phyloP scores from a whole-genome alignment of 352 stramenopile species.

The Pythium sp. region DNA sequence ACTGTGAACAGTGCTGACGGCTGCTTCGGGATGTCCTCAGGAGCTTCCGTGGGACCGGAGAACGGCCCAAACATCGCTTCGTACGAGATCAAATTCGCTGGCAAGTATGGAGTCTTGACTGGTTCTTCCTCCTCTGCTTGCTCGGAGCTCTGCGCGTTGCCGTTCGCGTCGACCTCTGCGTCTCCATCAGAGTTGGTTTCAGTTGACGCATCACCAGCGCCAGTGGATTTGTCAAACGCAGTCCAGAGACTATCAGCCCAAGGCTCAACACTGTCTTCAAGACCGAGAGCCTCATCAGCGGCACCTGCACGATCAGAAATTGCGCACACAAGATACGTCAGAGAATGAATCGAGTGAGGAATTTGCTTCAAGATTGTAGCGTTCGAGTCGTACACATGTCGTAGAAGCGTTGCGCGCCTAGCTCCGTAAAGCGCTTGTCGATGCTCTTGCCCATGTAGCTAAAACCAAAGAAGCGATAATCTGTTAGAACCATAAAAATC shows the following conservation, averaged over 20 bases:
- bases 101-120: conserved; percentile 25
- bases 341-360: not conserved
- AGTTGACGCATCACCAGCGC: conserved; percentile 18
- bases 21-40: conserved; percentile 53
- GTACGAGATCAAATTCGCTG: conserved; percentile 48
- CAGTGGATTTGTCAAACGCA: conserved; percentile 41
- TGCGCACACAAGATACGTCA: not conserved
- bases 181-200: conserved; percentile 24
- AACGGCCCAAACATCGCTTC: conserved; percentile 58
- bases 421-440: conserved; percentile 85
- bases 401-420: conserved; percentile 84
- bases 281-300: conserved; percentile 92
- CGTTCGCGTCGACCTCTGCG: not conserved
- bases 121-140: not conserved
- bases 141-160: not conserved
- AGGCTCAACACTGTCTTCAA: conserved; percentile 94
- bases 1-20: conserved; percentile 50
- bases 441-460: conserved; percentile 88
- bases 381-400: conserved; percentile 33
- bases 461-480: not conserved
- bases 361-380: not conserved
- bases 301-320: conserved; percentile 35
- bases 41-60: conserved; percentile 26
- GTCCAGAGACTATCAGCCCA: conserved; percentile 75
- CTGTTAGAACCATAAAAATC: not conserved